Base-by-base conservation (phyloP, 2,329 filamentous ascomycete species). In the Clarireedia sp. region DNA sequence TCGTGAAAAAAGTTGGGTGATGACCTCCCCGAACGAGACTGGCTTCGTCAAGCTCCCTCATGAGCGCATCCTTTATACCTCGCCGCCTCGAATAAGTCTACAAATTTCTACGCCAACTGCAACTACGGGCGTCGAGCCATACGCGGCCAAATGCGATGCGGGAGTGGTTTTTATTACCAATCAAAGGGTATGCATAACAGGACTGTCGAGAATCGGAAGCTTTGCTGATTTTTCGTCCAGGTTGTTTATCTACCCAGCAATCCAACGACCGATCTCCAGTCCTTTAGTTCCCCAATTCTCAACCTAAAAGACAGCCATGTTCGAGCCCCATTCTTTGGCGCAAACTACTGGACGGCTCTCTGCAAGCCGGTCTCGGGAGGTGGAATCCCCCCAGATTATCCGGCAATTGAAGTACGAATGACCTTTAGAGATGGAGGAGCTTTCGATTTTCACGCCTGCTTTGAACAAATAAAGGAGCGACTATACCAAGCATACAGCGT, bases 381-480 rank as follows among this genome's bases (percentile, higher is more conserved):
- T 38, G 89, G 89, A 49, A 88, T 96, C 50, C 89, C 91, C 0
- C 73, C 85, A 5, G 77, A 86, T 21, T 79, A 89, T 59, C 79
- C 85, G 17, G 82, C 85, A 26, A 77, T 96, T 44, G 89, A 94
- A 65, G 71, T 95, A 62, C 90, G 88, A 69, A 79, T 96, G 65
- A 90, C 86, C 21, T 97, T 97, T 76, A 91, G 90, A 68, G 91
- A 97, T 60, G 92, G 92, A 44, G 92, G 92, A n/a, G 91, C 91
- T 57, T 94, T 87, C 69, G 90, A 96, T 63, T 97, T 95, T 67
- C 86, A 91, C 65, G 81, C 82, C 50, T 82, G 82, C 51, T 96
- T 91, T 67, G 89, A 95, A 65, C 79, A 87, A 55, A 83, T 96
- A 61, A 90, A 89, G 68, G 91, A 95, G 67, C 81, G 90, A 6